These are phyloP conservation scores for Symbiodinium natans DNA, from an alignment of 73 alveolate genomes.

Conservation along the genomic window DNA sequence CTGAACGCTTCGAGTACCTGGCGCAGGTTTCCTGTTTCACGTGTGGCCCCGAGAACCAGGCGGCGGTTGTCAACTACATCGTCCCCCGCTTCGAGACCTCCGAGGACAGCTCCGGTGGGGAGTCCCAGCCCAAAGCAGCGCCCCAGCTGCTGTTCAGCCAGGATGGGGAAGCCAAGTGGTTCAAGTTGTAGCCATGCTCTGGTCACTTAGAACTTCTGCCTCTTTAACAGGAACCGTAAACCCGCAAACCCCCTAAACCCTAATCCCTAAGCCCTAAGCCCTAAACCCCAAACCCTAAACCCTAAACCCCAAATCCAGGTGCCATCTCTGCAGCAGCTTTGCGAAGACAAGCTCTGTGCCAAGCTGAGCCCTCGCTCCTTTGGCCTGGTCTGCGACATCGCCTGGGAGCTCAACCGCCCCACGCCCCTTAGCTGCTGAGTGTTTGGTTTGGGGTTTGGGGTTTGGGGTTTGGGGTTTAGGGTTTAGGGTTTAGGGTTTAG, in stretches of 20 bases:
- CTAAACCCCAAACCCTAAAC: too few species aligned
- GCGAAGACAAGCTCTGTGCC: constrained; percentile 77
- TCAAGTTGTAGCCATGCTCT: neutral
- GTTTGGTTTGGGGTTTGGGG: too few species aligned
- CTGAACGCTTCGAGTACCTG: constrained; percentile 91
- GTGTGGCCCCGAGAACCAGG: constrained; percentile 84
- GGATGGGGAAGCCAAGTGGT: neutral
- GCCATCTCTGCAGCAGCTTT: constrained; percentile 73
- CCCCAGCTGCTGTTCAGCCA: neutral
- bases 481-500: too few species aligned
- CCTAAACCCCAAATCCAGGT: neutral
- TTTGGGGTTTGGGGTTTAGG: too few species aligned
- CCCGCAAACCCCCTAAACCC: too few species aligned
- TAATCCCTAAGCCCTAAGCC: too few species aligned
- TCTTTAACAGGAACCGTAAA: too few species aligned
- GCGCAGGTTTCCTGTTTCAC: constrained; percentile 92
- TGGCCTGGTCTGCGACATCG: constrained; percentile 67
- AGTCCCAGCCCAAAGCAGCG: too few species aligned
- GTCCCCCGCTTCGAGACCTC: neutral
- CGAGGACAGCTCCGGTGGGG: too few species aligned
- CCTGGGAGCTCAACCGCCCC: constrained; percentile 81
- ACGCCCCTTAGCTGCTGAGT: too few species aligned
- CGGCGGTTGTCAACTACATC: constrained; percentile 42
- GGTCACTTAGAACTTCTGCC: neutral
- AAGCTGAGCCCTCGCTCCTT: constrained; percentile 72